Conservation (phyloP, 306 rosid genomes). For the Begonia peltatifolia region DNA sequence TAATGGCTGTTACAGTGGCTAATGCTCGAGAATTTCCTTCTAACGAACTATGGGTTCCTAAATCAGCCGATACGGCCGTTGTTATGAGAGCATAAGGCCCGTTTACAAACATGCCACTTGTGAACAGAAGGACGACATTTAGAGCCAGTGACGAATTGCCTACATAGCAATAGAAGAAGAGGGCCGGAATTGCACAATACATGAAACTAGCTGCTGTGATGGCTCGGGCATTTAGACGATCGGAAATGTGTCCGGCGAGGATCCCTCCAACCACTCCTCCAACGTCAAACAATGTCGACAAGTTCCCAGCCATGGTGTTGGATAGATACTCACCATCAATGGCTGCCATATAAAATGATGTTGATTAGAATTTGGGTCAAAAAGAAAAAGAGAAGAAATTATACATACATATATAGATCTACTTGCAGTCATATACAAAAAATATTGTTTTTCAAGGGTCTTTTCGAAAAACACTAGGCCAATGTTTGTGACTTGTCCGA, state of each 20-base stretch:
- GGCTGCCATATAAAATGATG: constrained; percentile 36
- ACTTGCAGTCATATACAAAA: background rate
- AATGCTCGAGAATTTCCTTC: constrained; percentile 78
- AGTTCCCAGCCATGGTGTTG: constrained; percentile 53
- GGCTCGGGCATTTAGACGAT: constrained; percentile 77
- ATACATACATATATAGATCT: background rate
- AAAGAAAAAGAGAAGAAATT: background rate
- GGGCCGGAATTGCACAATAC: constrained; percentile 97
- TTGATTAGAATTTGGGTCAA: background rate
- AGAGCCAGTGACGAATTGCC: constrained; percentile 51
- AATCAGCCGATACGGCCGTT: constrained; percentile 93
- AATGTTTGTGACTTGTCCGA: background rate
- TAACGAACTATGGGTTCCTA: constrained; percentile 88
- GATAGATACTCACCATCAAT: constrained; percentile 78
- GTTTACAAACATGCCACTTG: constrained; percentile 87
- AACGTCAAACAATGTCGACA: constrained; percentile 85
- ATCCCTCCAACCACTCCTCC: constrained; percentile 96
- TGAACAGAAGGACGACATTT: constrained; percentile 55
- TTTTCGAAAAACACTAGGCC: background rate
- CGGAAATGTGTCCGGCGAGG: constrained; percentile 89
- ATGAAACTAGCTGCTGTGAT: constrained; percentile 97
- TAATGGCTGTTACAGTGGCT: constrained; percentile 91
- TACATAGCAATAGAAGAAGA: constrained; percentile 63
- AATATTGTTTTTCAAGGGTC: background rate
- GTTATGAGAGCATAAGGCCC: constrained; percentile 98